These are phyloP conservation scores for Microcos paniculata DNA, from an alignment of 345 rosid species.

Conservation along the genomic window DNA sequence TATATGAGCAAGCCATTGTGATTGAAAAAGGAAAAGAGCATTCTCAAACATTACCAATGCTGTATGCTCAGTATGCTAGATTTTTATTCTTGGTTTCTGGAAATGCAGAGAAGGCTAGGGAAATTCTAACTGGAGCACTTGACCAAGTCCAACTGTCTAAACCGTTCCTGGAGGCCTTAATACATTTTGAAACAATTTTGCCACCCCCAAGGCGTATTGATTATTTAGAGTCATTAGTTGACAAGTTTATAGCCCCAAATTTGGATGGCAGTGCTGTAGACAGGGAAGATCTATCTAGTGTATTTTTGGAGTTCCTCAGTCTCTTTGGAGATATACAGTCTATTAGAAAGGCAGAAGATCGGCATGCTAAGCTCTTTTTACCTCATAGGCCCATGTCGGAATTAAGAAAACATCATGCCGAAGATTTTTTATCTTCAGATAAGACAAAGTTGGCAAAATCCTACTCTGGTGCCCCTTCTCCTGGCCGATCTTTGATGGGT, in stretches of 20 bases:
- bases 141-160: slow-evolving; percentile 79
- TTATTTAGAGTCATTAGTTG: slow-evolving; percentile 68
- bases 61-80: slow-evolving; percentile 86
- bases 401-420: slow-evolving; percentile 78
- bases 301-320: slow-evolving; percentile 88
- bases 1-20: slow-evolving; percentile 90
- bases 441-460: slow-evolving; percentile 76
- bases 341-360: slow-evolving; percentile 73
- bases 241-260: slow-evolving; percentile 60
- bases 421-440: slow-evolving; percentile 78
- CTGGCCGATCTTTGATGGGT: slow-evolving; percentile 63
- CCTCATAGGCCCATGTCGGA: slow-evolving; percentile 64
- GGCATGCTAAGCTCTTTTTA: slow-evolving; percentile 75
- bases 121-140: slow-evolving; percentile 65
- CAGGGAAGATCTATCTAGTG: slow-evolving; percentile 84
- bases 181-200: slow-evolving; percentile 71
- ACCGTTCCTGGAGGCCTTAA: slow-evolving; percentile 72
- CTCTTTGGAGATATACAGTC: slow-evolving; percentile 67
- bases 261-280: slow-evolving; percentile 61
- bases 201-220: slow-evolving; percentile 69
- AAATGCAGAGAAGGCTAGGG: slow-evolving; percentile 75
- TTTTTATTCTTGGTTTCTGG: slow-evolving; percentile 70
- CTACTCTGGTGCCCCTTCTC: slow-evolving; percentile 48
- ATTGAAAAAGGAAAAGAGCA: slow-evolving; percentile 95
- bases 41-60: slow-evolving; percentile 67